These are phyloP conservation scores for Arthrobotrys entomopaga DNA, from an alignment of 2,329 filamentous ascomycete genomes.

Conservation along the genomic window DNA sequence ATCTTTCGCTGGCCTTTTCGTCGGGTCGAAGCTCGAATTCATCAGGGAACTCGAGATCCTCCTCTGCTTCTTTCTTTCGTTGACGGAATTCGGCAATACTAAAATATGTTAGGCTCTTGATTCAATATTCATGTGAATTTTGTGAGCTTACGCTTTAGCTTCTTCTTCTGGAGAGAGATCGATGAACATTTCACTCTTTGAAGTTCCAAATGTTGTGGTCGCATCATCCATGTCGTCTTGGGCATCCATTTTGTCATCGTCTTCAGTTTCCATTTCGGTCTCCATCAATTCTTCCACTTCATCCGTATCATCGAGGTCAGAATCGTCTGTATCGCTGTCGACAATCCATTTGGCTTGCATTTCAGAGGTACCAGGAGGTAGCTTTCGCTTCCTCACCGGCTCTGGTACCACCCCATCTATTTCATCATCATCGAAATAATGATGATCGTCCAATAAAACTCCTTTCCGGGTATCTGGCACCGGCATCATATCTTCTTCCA, in stretches of 20 bases:
- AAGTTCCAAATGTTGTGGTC: slow-evolving; percentile 74
- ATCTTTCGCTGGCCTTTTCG: slow-evolving; percentile 82
- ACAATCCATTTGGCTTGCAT: slow-evolving; percentile 97
- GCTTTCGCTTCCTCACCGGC: slow-evolving; percentile 71
- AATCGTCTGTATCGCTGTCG: slow-evolving; percentile 77
- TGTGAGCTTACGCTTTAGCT: slow-evolving; percentile 60
- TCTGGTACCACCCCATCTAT: slow-evolving; percentile 66
- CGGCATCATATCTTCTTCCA: slow-evolving; percentile 74
- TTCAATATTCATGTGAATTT: background rate
- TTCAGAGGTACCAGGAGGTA: slow-evolving; percentile 90
- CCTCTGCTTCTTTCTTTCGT: slow-evolving; percentile 81
- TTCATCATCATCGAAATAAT: slow-evolving; percentile 95
- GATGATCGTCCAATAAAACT: slow-evolving; percentile 93
- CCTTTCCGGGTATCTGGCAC: slow-evolving; percentile 71
- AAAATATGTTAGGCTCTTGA: background rate
- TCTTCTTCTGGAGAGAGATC: slow-evolving; percentile 84
- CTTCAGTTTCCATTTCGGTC: slow-evolving; percentile 57
- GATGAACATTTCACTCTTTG: slow-evolving; percentile 87
- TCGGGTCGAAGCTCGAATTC: slow-evolving; percentile 94
- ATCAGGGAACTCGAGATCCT: slow-evolving; percentile 95
- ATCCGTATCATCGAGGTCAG: slow-evolving; percentile 78
- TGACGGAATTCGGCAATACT: slow-evolving; percentile 79
- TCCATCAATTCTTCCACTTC: slow-evolving; percentile 68
- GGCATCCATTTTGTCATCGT: slow-evolving; percentile 65
- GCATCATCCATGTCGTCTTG: slow-evolving; percentile 71